Base-by-base conservation (phyloP, 345 rosid species). In the Orychophragmus violaceus region DNA sequence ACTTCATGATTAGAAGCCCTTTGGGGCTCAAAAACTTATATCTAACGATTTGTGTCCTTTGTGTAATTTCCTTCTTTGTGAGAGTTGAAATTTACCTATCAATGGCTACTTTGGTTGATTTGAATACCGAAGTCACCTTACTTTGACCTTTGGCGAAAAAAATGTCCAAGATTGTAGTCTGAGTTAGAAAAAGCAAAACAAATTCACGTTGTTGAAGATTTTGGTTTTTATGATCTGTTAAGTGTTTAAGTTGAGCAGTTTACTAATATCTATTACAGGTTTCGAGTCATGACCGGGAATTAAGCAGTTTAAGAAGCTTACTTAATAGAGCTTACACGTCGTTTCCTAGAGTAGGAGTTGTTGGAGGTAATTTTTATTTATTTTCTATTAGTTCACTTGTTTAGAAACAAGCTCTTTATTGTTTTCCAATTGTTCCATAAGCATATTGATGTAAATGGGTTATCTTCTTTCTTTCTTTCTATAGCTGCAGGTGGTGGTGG, bases 201-300 rank as follows among this genome's bases (percentile, higher is more conserved):
- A 5, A 14, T 27, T 27, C n/a, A 37, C 24, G 21, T 64, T 55
- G 0, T 28, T 25, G 51, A 55, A 8, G 6, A 6, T 54, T 70
- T 49, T 37, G 21, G 41, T 28, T 39, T 44, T 18, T 3, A 14
- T 42, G 7, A 7, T 37, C 25, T 23, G 6, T n/a, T 2, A 11
- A 78, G 62, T 21, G 52, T 17, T 16, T 21, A 1, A 6, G 5
- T 16, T 54, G 10, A 14, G 52, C 45, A 54, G 4, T 57, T 33
- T 5, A 28, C 48, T 13, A 0, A 8, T 4, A 42, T 48, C 51
- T 52, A 37, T 36, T 23, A 44, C 80, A 88, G 98, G 89, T 75
- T 69, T 66, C 87, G 44, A 77, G 78, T 52, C 80, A 80, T 61
- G 84, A 74, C 59, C 77, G 75, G 12, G 84, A 82, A 66, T 64